These are phyloP conservation scores for Malus domestica DNA, from an alignment of 306 rosid species.

Conservation along the genomic window ASM211411v1 NC_041804.1:23043001-23043500, in stretches of 20 bases:
- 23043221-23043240: fast-evolving
- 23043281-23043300: neutral
- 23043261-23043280: fast-evolving
- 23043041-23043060: conserved; percentile 20
- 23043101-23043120: neutral
- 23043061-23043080: conserved; percentile 12
- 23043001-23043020: conserved; percentile 39
- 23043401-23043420: neutral
- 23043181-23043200: too few species aligned
- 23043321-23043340: neutral
- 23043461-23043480: neutral
- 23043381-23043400: neutral
- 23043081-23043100: neutral
- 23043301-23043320: neutral
- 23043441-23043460: neutral
- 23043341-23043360: neutral
- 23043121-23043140: neutral
- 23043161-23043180: too few species aligned
- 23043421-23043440: neutral
- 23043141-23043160: neutral
- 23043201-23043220: fast-evolving
- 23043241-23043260: fast-evolving
- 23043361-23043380: conserved; percentile 9
- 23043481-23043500: neutral
- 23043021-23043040: conserved; percentile 34